These are phyloP conservation scores for Pseudozyma hubeiensis DNA, from an alignment of 1,284 basidiomycete species.

Conservation along the genomic window DNA sequence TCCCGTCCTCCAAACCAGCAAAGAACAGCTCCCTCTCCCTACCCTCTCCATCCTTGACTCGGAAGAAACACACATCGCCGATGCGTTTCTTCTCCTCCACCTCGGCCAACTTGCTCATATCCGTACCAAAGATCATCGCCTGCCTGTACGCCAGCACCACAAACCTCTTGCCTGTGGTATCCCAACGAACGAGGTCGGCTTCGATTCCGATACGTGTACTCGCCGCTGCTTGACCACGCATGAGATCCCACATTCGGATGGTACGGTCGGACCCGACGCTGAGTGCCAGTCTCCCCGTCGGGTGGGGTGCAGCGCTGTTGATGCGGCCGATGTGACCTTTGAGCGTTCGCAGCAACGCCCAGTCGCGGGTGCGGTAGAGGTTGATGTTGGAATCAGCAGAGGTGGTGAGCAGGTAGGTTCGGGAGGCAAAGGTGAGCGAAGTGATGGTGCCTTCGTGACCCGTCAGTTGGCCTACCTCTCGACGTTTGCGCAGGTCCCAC, in stretches of 20 bases:
- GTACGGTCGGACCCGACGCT: conserved; percentile 90
- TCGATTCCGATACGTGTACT: conserved; percentile 76
- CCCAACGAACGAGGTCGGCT: conserved; percentile 58
- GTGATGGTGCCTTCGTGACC: conserved; percentile 96
- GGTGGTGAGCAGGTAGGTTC: conserved; percentile 87
- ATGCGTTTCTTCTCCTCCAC: conserved; percentile 53
- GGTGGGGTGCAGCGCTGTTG: conserved; percentile 89
- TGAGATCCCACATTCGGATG: conserved; percentile 97
- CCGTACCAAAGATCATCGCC: conserved; percentile 57
- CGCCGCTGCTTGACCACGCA: conserved; percentile 89
- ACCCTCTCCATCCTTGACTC: conserved; percentile 23
- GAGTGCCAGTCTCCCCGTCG: conserved; percentile 88
- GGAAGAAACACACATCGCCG: conserved; percentile 56
- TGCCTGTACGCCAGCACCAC: conserved; percentile 55
- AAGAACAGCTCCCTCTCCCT: conserved; percentile 57
- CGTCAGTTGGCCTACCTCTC: conserved; percentile 91
- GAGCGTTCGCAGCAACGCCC: conserved; percentile 86
- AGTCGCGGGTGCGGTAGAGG: conserved; percentile 90
- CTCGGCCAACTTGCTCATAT: conserved; percentile 62
- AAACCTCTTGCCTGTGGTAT: conserved; percentile 54
- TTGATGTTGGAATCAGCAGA: conserved; percentile 83
- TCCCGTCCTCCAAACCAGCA: conserved; percentile 51
- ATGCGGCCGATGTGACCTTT: conserved; percentile 93
- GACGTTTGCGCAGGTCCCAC: conserved; percentile 90
- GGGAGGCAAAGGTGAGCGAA: conserved; percentile 84